Evolutionary conservation across 2,329 filamentous ascomycete species (phyloP), one percentile per base, ranked within the genome.

Genomic region (Colletotrichum australisinense): DNA sequence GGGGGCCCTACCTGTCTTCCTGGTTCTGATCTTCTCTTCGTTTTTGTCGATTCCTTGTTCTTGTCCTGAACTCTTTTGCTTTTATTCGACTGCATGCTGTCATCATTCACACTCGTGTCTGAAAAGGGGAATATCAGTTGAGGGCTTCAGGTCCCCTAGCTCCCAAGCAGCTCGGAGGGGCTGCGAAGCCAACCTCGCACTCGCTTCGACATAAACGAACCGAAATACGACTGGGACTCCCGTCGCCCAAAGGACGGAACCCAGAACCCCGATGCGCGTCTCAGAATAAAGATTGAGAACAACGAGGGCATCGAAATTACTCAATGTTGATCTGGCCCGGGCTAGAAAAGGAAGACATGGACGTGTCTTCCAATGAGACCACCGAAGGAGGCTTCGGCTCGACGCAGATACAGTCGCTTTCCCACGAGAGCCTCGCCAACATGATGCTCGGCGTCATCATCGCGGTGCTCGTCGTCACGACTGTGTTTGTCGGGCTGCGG

Each of bases 321-420:
- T 49, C 46, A 46, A 71, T 62, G 63, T 58, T 71, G 68, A 71
- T 67, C 56, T 56, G 63, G 63, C 9, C 24, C 46, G 52, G 3
- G 42, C 26, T n/a, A 19, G 14, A 8, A 19, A 56, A 19, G 24
- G 30, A 30, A 67, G 63, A 56, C 46, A 71, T 67, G 63, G 32
- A 53, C 9, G 56, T n/a, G 19, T 26, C 19, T 7, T 19, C 11
- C 26, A 24, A 24, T 1, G n/a, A 24, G 14, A n/a, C 16, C 67
- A 26, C 11, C 22, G 65, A 35, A 24, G n/a, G 8, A 28, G 28
- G 35, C 19, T 28, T n/a, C 42, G 35, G 22, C 22, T 0, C 32
- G 24, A 52, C n/a, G 59, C 3, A 24, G 24, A 24, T 9, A 24
- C n/a, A 19, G 28, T 5, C 4, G 2, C 5, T 19, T 5, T 57